Base-by-base conservation (phyloP, 768 basidiomycete genomes). In the Nidularia pulvinata region DNA sequence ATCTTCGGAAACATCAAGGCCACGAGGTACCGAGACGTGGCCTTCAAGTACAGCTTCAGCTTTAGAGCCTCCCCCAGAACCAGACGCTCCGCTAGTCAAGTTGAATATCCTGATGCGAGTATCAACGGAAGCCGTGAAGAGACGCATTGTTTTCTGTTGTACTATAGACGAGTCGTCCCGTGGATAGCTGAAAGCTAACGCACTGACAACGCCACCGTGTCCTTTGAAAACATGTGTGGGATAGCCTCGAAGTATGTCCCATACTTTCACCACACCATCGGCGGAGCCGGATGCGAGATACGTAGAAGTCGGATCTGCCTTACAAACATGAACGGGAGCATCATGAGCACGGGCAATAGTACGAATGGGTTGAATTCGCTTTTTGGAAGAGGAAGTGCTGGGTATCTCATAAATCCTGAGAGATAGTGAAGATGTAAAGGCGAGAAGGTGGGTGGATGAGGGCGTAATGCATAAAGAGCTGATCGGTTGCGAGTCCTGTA, bases 121-220 rank as follows among this genome's bases (percentile, higher is more conserved):
- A 69, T 98, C 97, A 45, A 92, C 90, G 32, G 93, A 95, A 5
- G 90, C 96, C 0, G 95, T 95, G 52, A 95, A 79, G 39, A 98
- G 81, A 59, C 87, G 86, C 80, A 95, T 89, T 49, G 77, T 80
- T 58, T 72, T 75, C 50, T 74, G 70, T 51, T 73, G 74, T 39
- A 60, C 67, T 32, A 78, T 71, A 34, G 72, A 73, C 6, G 83
- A 81, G 2, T 78, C 74, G 56, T 89, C 81, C 55, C 76, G 81
- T 19, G 86, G 87, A 60, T 88, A 91, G 67, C 88, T 89, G 72
- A 95, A 99, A 25, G 81, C 74, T 55, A 98, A 74, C 13, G 96
- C 95, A 59, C 90, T 92, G 66, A 99, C 88, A 55, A 97, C 92
- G n/a, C 97, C 97, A 4, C 95, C 97, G 65, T 98, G 97, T 2